Evolutionary conservation across 164 flowering plant species (phyloP).

Genomic region (Hamamelis virginiana): DNA sequence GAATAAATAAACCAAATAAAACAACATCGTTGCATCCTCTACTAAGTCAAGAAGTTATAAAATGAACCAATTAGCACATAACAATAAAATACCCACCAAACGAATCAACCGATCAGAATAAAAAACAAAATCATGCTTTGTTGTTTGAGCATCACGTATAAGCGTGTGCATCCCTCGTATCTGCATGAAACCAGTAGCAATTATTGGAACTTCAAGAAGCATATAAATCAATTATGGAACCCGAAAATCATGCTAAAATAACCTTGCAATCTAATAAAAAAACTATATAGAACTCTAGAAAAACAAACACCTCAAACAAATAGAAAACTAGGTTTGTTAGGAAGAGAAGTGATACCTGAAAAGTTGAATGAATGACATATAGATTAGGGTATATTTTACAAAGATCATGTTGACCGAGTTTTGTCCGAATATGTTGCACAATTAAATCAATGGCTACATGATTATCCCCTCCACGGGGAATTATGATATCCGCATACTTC

Average conservation of each 20-base stretch:
- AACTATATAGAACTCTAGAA: not conserved
- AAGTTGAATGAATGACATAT: slow-evolving; percentile 91
- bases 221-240: not conserved
- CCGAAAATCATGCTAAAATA: slow-evolving; percentile 3
- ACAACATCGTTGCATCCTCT: not conserved
- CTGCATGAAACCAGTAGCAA: slow-evolving; percentile 40
- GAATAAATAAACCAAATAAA: slow-evolving; percentile 5
- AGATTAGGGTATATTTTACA: slow-evolving; percentile 96
- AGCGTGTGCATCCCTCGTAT: slow-evolving; percentile 99
- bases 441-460: slow-evolving; percentile 95
- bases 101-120: slow-evolving; percentile 95
- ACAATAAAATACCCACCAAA: slow-evolving; percentile 55
- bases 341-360: slow-evolving; percentile 61
- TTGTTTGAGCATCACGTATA: slow-evolving; percentile 84
- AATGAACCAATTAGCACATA: not conserved
- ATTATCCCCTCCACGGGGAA: slow-evolving; percentile 98
- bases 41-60: not conserved
- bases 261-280: not conserved
- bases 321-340: not conserved
- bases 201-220: slow-evolving; percentile 7
- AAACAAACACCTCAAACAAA: not conserved
- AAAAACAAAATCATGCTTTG: slow-evolving; percentile 97
- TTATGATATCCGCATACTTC: slow-evolving; percentile 95
- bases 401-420: slow-evolving; percentile 97
- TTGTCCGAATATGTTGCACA: slow-evolving; percentile 94